These are phyloP conservation scores for Verbascum thapsus DNA, from an alignment of 257 asterid species.

Conservation along the genomic window DNA sequence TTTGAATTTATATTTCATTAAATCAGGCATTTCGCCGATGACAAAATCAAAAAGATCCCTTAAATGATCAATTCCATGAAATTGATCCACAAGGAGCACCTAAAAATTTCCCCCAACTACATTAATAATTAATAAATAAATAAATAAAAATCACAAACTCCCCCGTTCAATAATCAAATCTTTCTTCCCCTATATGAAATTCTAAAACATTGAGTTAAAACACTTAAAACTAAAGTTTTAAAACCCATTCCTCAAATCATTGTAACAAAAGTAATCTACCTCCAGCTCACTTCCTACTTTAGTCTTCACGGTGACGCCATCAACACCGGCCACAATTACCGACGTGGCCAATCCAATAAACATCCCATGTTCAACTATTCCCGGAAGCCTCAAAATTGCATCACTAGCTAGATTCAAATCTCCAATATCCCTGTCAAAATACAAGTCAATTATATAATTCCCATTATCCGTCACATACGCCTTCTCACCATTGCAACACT, in stretches of 20 bases:
- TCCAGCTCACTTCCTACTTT: constrained; percentile 44
- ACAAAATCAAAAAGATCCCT: constrained; percentile 18
- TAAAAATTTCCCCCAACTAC: constrained; percentile 21
- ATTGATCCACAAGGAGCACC: constrained; percentile 32
- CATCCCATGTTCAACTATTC: no score
- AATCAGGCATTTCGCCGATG: constrained; percentile 18
- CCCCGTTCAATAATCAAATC: constrained; percentile 23
- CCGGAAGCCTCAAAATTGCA: constrained; percentile 68
- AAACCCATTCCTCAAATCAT: constrained; percentile 49
- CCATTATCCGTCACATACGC: constrained; percentile 63
- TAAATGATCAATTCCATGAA: constrained; percentile 23
- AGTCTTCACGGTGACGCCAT: constrained; percentile 54
- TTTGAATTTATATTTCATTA: constrained; percentile 9
- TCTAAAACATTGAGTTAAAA: neutral
- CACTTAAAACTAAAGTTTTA: no score
- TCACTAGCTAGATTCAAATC: constrained; percentile 61
- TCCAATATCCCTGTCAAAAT: constrained; percentile 61
- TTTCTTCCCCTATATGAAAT: constrained; percentile 7
- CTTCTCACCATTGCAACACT: constrained; percentile 24
- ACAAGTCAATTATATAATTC: no score
- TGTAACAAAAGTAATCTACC: constrained; percentile 41
- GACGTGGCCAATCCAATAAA: constrained; percentile 61
- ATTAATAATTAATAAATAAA: constrained; percentile 22
- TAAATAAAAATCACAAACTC: constrained; percentile 18
- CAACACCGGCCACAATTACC: constrained; percentile 58